phyloP scores from a whole-genome alignment of 1,139 yeast species.

The Kurtzmaniella quercitrusa region DNA sequence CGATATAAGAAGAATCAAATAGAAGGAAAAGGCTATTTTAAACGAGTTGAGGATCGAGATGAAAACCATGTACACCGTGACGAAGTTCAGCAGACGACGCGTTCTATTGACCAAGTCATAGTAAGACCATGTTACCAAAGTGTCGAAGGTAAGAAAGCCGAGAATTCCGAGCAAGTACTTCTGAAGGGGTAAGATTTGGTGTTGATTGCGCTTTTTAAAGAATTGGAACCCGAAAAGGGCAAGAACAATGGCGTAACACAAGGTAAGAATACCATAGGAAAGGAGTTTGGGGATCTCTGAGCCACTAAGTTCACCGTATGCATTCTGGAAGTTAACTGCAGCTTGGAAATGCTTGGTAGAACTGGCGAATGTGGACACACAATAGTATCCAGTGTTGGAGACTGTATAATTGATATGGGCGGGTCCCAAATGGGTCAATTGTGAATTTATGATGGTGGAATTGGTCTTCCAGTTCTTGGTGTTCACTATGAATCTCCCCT shows the following conservation, averaged over 20 bases:
- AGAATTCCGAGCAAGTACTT: conserved; percentile 84
- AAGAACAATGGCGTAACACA: conserved; percentile 77
- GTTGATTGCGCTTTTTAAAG: conserved; percentile 67
- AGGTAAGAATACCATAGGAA: conserved; percentile 79
- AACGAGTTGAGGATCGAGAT: conserved; percentile 75
- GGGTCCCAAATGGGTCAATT: conserved; percentile 53
- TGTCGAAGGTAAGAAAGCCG: conserved; percentile 77
- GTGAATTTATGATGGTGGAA: conserved; percentile 54
- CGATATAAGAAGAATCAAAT: conserved; percentile 77
- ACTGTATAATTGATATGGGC: conserved; percentile 63
- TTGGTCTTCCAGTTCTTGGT: conserved; percentile 33
- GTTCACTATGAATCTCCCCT: conserved; percentile 59
- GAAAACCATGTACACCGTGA: conserved; percentile 70
- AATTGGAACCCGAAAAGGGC: conserved; percentile 83
- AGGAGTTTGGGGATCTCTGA: conserved; percentile 89
- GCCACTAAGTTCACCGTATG: conserved; percentile 86
- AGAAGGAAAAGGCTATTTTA: conserved; percentile 84
- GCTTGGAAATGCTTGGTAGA: conserved; percentile 51
- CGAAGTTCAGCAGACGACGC: conserved; percentile 53
- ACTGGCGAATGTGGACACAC: conserved; percentile 67
- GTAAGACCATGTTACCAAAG: conserved; percentile 86
- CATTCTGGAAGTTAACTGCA: conserved; percentile 75
- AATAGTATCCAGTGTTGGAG: conserved; percentile 80
- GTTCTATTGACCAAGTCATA: conserved; percentile 75
- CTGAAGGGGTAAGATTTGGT: conserved; percentile 87